phyloP scores from a whole-genome alignment of 768 basidiomycete genomes.

The Termitomyces sp. region DNA sequence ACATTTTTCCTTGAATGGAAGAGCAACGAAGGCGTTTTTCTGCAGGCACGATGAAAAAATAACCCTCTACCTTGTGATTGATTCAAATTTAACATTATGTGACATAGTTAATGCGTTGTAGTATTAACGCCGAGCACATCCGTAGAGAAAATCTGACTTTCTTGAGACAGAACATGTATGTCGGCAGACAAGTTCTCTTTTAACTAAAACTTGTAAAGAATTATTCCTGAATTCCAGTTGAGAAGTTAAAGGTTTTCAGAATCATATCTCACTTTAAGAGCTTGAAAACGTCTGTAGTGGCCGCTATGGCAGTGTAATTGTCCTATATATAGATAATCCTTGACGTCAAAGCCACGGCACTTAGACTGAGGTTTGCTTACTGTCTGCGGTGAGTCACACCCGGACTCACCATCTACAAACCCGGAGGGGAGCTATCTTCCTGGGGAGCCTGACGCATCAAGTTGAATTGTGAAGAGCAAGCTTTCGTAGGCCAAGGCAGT shows the following conservation, averaged over 20 bases:
- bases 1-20: not conserved
- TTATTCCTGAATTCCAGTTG: conserved; percentile 20
- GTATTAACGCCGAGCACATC: not conserved
- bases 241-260: conserved; percentile 34
- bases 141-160: not conserved
- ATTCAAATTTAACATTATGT: not conserved
- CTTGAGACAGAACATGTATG: too few species aligned
- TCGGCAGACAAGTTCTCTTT: too few species aligned
- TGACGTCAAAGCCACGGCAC: not conserved
- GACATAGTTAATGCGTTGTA: not conserved
- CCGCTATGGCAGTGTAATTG: conserved; percentile 24
- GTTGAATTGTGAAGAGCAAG: conserved; percentile 40
- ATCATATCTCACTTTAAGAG: conserved; percentile 27
- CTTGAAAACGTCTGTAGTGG: conserved; percentile 24
- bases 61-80: not conserved
- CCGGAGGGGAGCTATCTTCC: conserved; percentile 32
- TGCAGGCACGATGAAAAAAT: not conserved
- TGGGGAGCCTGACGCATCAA: conserved; percentile 36
- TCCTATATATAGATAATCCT: conserved; percentile 17
- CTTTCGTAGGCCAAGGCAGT: conserved; percentile 42
- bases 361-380: conserved; percentile 16
- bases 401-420: conserved; percentile 30
- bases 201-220: too few species aligned
- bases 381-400: conserved; percentile 16
- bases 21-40: too few species aligned